Evolutionary conservation across 352 stramenopile species (phyloP).

Genomic region (Globisporangium okanoganense): DNA sequence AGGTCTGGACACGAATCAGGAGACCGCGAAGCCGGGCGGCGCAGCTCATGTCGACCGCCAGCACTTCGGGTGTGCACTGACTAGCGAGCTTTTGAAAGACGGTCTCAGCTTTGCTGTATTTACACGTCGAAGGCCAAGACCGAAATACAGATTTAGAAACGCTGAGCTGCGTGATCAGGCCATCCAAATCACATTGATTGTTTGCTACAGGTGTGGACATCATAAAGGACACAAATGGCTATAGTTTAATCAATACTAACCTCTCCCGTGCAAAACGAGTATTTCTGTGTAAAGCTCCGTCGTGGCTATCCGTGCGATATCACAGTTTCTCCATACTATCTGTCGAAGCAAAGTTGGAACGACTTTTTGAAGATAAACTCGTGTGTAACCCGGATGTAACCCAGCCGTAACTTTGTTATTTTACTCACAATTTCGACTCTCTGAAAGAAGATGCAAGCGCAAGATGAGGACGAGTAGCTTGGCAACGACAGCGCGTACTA

Average conservation of each 20-base stretch:
- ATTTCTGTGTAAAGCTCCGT: slow-evolving; percentile 1
- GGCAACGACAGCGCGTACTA: slow-evolving; percentile 4
- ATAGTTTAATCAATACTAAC: not conserved
- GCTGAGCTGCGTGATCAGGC: too few relatives aligned
- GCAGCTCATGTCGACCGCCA: too few relatives aligned
- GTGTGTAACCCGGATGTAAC: not conserved
- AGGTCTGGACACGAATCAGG: too few relatives aligned
- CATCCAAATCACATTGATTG: too few relatives aligned
- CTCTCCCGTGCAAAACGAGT: not conserved
- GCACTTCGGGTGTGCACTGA: too few relatives aligned
- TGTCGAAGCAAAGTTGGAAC: not conserved
- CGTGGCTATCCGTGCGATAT: not conserved
- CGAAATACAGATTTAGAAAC: too few relatives aligned
- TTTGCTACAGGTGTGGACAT: slow-evolving; percentile 1
- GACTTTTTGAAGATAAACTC: slow-evolving; percentile 2
- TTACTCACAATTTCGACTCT: slow-evolving; percentile 2
- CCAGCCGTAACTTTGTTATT: not conserved
- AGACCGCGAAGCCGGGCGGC: too few relatives aligned
- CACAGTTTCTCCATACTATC: slow-evolving; percentile 1
- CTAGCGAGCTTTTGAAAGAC: too few relatives aligned
- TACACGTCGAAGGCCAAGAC: too few relatives aligned
- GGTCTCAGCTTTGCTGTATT: too few relatives aligned
- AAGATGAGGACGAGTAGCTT: slow-evolving; percentile 1
- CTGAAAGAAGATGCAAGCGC: slow-evolving; percentile 3
- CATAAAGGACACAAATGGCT: slow-evolving; percentile 2